phyloP scores from a whole-genome alignment of 768 basidiomycete species.

The Gautieria morchelliformis region DNA sequence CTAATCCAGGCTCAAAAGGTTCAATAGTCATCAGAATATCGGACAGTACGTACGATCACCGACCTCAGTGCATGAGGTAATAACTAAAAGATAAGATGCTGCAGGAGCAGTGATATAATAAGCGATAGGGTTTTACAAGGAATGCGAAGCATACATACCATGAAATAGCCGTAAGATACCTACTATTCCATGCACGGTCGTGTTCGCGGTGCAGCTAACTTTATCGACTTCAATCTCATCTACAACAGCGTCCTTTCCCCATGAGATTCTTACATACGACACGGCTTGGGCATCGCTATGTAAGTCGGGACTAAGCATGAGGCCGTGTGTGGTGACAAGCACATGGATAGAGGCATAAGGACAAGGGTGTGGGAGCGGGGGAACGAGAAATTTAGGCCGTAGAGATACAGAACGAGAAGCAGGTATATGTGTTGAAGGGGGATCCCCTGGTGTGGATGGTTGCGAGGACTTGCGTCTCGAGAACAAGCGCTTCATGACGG shows the following conservation, averaged over 20 bases:
- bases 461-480: neutral
- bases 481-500: neutral
- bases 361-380: slow-evolving; percentile 66
- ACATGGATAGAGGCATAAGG: slow-evolving; percentile 64
- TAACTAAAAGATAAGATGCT: slow-evolving; percentile 73
- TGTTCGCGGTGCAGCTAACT: slow-evolving; percentile 45
- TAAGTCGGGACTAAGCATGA: slow-evolving; percentile 54
- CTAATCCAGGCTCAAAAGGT: slow-evolving; percentile 26
- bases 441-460: neutral
- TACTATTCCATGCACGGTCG: slow-evolving; percentile 66
- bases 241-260: slow-evolving; percentile 48
- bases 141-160: slow-evolving; percentile 33
- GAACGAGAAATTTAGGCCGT: slow-evolving; percentile 56
- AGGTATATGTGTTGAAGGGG: neutral
- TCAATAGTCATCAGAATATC: neutral
- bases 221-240: slow-evolving; percentile 36
- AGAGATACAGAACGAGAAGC: slow-evolving; percentile 18
- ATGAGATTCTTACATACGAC: slow-evolving; percentile 39
- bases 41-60: slow-evolving; percentile 49
- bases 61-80: slow-evolving; percentile 51
- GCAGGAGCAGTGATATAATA: slow-evolving; percentile 1
- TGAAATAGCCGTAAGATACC: slow-evolving; percentile 66
- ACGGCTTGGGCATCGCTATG: slow-evolving; percentile 10
- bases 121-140: slow-evolving; percentile 4
- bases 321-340: slow-evolving; percentile 45